Conservation (phyloP, 352 stramenopile genomes). For the Globisporangium cederbergense region DNA sequence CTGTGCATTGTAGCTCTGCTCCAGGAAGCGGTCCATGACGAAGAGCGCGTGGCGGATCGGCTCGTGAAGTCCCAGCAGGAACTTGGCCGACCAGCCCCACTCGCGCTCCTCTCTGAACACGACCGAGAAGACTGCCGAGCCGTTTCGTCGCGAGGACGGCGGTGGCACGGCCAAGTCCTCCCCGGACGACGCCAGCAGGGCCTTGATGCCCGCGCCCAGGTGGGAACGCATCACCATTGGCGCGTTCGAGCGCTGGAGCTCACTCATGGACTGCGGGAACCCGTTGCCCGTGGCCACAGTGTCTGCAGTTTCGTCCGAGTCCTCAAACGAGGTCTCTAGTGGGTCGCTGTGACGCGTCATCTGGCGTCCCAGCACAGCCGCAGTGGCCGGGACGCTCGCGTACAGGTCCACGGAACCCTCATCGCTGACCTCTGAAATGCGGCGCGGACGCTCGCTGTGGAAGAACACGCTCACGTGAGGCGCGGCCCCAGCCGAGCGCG, state of each 20-base stretch:
- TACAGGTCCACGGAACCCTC: constrained; percentile 37
- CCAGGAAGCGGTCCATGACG: constrained; percentile 80
- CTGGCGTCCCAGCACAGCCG: neutral
- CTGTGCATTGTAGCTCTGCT: constrained; percentile 41
- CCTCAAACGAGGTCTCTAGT: constrained; percentile 10
- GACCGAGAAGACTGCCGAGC: constrained; percentile 63
- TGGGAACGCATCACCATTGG: constrained; percentile 27
- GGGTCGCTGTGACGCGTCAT: constrained; percentile 13
- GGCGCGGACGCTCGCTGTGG: constrained; percentile 26
- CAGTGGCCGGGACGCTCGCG: neutral
- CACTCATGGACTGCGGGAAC: constrained; percentile 6
- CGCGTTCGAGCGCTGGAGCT: constrained; percentile 28
- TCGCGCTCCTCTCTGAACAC: constrained; percentile 56
- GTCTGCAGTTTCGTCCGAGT: constrained; percentile 14
- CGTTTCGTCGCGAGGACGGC: constrained; percentile 46
- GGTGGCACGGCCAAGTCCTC: constrained; percentile 35
- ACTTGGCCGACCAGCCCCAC: constrained; percentile 66
- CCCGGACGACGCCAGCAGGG: constrained; percentile 17
- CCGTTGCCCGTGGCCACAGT: neutral
- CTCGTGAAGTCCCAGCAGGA: constrained; percentile 71
- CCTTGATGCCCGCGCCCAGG: constrained; percentile 11
- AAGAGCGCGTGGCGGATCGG: constrained; percentile 78
- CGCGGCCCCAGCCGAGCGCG: constrained; percentile 27
- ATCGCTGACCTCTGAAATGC: constrained; percentile 44
- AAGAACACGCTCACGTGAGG: constrained; percentile 4